Percentiles rank a stretch among this genome's conserved stretches.
Evolutionary conservation across 192 early-diverging fungal species (phyloP).

Genomic region (Coemansia sp.): DNA sequence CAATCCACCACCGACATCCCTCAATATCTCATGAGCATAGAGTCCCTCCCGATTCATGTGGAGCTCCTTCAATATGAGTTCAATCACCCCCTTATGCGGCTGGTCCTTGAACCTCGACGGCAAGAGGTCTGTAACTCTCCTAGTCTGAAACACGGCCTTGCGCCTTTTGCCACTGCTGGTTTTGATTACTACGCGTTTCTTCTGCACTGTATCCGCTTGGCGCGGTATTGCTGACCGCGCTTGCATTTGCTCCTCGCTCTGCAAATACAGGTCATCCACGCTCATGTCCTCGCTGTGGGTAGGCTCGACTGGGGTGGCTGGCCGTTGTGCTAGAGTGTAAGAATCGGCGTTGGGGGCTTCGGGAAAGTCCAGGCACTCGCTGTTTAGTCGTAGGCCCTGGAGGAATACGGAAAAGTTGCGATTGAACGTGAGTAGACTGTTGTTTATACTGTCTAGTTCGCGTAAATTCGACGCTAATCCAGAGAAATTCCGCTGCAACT

Average conservation of each 20-base stretch:
- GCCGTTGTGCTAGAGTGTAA: conserved; percentile 30
- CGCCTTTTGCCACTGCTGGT: conserved; percentile 15
- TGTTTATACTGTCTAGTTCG: conserved; percentile 44
- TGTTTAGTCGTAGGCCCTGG: conserved; percentile 45
- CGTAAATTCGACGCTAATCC: conserved; percentile 32
- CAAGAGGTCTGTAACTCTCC: conserved; percentile 37
- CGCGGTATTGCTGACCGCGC: background rate
- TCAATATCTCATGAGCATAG: conserved; percentile 44
- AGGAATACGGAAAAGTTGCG: conserved; percentile 47
- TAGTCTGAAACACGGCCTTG: conserved; percentile 42
- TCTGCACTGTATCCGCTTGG: background rate
- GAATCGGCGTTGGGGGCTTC: conserved; percentile 42
- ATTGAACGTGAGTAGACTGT: conserved; percentile 45
- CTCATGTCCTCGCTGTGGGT: background rate
- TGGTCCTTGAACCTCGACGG: conserved; percentile 38
- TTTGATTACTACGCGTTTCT: conserved; percentile 48
- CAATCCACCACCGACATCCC: conserved; percentile 33
- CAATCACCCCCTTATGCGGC: conserved; percentile 41
- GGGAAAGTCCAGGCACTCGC: conserved; percentile 43
- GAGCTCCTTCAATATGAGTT: conserved; percentile 48
- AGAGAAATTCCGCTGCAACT: conserved; percentile 45
- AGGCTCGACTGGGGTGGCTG: conserved; percentile 10
- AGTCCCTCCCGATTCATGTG: conserved; percentile 45
- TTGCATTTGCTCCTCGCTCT: conserved; percentile 3
- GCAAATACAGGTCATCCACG: background rate